These are phyloP conservation scores for Zymoseptoria ardabiliae DNA, from an alignment of 2,329 filamentous ascomycete genomes.

Conservation along the genomic window DNA sequence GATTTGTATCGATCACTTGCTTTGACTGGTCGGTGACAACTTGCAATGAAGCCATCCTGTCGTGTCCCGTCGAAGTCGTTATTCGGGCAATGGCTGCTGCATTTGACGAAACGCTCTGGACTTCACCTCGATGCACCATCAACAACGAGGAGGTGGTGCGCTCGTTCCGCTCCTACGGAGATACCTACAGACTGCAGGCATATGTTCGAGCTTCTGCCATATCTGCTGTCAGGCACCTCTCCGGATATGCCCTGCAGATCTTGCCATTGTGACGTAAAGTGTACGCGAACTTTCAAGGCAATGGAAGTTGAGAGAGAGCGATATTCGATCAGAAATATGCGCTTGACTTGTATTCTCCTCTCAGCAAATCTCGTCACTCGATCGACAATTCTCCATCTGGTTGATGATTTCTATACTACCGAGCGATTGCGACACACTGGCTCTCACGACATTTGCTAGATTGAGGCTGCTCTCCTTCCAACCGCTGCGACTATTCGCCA, in stretches of 20 bases:
- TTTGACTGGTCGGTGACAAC: neutral
- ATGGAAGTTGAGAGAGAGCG: neutral
- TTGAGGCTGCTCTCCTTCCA: neutral
- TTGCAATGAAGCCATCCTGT: neutral
- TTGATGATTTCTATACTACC: neutral
- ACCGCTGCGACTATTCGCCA: neutral
- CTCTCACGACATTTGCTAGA: neutral
- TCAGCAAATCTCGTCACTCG: no score
- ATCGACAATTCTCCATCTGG: no score
- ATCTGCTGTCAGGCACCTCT: neutral
- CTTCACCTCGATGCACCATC: neutral
- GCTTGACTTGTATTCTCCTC: no score
- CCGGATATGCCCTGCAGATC: conserved; percentile 1
- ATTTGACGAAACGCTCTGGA: neutral
- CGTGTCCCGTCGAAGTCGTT: neutral
- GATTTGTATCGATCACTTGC: neutral
- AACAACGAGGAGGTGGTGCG: conserved; percentile 5
- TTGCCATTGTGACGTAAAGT: conserved; percentile 7
- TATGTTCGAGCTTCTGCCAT: neutral
- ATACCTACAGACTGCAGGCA: neutral
- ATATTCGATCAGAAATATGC: neutral
- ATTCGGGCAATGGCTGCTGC: neutral
- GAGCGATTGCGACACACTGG: neutral
- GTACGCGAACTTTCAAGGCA: neutral
- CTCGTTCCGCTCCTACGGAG: conserved; percentile 7